Conservation (phyloP, 495 filamentous ascomycete genomes). For the Xylaria scruposa region DNA sequence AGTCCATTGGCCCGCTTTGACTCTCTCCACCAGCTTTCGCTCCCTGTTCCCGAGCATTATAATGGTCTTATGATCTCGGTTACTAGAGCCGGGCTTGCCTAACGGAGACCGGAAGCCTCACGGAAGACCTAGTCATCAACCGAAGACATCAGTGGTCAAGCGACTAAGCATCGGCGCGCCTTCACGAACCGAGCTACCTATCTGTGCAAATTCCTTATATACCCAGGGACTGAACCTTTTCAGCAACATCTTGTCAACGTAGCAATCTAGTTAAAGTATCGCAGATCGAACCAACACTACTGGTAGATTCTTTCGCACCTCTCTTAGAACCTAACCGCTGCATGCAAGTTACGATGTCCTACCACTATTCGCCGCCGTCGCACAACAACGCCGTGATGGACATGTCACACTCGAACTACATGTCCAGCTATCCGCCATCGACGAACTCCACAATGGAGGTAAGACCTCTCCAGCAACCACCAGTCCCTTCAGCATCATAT, state of each 20-base stretch:
- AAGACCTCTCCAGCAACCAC: slow-evolving; percentile 35
- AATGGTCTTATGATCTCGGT: slow-evolving; percentile 31
- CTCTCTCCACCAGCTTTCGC: slow-evolving; percentile 37
- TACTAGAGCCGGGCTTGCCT: neutral
- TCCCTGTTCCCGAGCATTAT: slow-evolving; percentile 31
- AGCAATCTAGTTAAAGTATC: slow-evolving; percentile 1
- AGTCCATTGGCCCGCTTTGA: slow-evolving; percentile 37
- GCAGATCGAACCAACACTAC: slow-evolving; percentile 14
- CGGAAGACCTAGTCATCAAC: slow-evolving; percentile 35
- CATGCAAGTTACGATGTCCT: slow-evolving; percentile 48
- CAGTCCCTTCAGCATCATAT: slow-evolving; percentile 32
- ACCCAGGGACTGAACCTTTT: neutral
- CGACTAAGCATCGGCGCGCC: slow-evolving; percentile 8
- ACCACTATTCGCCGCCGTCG: slow-evolving; percentile 57
- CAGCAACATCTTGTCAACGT: slow-evolving; percentile 3
- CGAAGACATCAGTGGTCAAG: slow-evolving; percentile 9
- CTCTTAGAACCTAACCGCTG: slow-evolving; percentile 3
- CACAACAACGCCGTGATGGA: slow-evolving; percentile 54
- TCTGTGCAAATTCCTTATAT: slow-evolving; percentile 11
- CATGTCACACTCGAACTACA: slow-evolving; percentile 48
- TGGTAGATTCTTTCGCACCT: slow-evolving; percentile 2
- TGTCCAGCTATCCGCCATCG: slow-evolving; percentile 49
- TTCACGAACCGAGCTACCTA: neutral
- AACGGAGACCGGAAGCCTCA: slow-evolving; percentile 15
- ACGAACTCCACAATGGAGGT: slow-evolving; percentile 48